Evolutionary conservation across 345 rosid genomes (phyloP).

Genomic region (Boechera divaricarpa): DNA sequence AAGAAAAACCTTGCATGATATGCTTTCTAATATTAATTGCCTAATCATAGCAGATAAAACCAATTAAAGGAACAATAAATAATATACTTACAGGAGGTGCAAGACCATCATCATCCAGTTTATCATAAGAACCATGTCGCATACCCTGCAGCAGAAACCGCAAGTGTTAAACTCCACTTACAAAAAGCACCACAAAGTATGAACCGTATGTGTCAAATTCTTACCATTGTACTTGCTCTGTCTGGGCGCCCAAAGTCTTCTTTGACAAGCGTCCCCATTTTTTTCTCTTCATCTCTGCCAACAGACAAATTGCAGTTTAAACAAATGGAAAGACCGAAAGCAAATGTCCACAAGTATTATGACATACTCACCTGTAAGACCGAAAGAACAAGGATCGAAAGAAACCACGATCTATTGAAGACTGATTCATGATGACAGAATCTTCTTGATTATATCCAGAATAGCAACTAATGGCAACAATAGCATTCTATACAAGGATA

Average conservation of each 20-base stretch:
- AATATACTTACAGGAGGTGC: conserved; percentile 86
- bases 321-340: conserved; percentile 10
- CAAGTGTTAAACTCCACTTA: conserved; percentile 28
- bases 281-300: conserved; percentile 94
- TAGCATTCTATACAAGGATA: conserved; percentile 74
- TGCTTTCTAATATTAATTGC: not conserved
- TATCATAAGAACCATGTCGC: conserved; percentile 99
- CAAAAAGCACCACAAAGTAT: conserved; percentile 8
- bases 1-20: conserved; percentile 6
- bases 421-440: conserved; percentile 98
- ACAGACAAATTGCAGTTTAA: conserved; percentile 14
- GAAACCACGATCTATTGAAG: conserved; percentile 96
- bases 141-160: conserved; percentile 68
- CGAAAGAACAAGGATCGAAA: conserved; percentile 94
- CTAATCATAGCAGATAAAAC: conserved; percentile 19
- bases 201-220: conserved; percentile 6
- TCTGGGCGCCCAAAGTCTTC: conserved; percentile 98
- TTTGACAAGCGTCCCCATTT: conserved; percentile 98
- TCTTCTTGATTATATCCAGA: conserved; percentile 99
- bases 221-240: conserved; percentile 87
- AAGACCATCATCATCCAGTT: conserved; percentile 98
- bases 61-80: conserved; percentile 5
- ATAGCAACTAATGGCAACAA: conserved; percentile 95
- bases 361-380: conserved; percentile 71
- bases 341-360: conserved; percentile 21